Conservation (phyloP, 768 basidiomycete genomes). For the Galerina marginata region DNA sequence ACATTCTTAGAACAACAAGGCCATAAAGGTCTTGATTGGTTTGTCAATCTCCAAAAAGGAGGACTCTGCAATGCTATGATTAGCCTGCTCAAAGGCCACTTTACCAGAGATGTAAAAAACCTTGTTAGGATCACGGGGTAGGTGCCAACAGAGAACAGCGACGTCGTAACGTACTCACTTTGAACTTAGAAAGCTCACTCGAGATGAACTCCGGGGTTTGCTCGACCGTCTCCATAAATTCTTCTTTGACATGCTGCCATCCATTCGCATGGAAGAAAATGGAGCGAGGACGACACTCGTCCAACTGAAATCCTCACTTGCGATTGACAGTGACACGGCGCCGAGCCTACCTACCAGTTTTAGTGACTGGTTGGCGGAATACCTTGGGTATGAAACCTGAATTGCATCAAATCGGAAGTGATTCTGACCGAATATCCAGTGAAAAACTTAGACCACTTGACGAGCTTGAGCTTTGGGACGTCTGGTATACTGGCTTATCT, state of each 20-base stretch:
- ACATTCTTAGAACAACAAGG: conserved; percentile 48
- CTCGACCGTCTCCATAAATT: conserved; percentile 42
- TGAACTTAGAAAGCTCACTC: conserved; percentile 43
- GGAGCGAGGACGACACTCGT: conserved; percentile 29
- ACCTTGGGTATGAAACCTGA: conserved; percentile 48
- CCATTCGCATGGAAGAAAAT: conserved; percentile 39
- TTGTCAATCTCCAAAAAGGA: conserved; percentile 21
- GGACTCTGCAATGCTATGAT: conserved; percentile 47
- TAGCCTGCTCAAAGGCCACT: conserved; percentile 48
- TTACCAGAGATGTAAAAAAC: conserved; percentile 47
- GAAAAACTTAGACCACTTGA: conserved; percentile 52
- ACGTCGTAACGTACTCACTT: not conserved
- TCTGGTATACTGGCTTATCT: conserved; percentile 73
- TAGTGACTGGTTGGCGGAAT: conserved; percentile 55
- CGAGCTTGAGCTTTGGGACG: conserved; percentile 60
- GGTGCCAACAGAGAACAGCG: conserved; percentile 18
- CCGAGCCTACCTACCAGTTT: conserved; percentile 33
- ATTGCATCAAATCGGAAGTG: not conserved
- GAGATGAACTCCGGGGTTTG: conserved; percentile 37
- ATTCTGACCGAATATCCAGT: conserved; percentile 35
- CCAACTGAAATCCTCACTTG: conserved; percentile 17
- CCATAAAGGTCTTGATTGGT: conserved; percentile 44
- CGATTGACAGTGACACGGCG: conserved; percentile 13
- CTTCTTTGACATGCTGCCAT: conserved; percentile 20
- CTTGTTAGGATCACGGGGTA: conserved; percentile 57